These are phyloP conservation scores for Vaccinium darrowii DNA, from an alignment of 148 eudicot species.

Conservation along the genomic window DNA sequence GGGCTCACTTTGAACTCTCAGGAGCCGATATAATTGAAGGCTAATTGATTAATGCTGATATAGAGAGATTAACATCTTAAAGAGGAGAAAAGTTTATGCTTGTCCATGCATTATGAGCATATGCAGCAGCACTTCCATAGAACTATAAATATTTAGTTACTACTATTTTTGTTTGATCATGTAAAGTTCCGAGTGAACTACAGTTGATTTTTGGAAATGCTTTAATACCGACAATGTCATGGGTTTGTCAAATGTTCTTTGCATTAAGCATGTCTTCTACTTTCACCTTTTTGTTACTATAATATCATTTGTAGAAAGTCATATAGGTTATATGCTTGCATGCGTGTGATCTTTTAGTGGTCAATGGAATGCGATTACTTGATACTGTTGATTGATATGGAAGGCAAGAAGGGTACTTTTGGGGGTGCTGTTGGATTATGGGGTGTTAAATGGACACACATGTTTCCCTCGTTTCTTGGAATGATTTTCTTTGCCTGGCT, in stretches of 20 bases:
- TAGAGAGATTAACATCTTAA: not conserved
- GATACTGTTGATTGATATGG: not conserved
- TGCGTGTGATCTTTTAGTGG: not conserved
- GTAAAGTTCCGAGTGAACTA: not conserved
- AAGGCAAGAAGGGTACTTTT: not conserved
- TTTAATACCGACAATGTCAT: not conserved
- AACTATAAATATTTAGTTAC: not conserved
- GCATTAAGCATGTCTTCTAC: not conserved
- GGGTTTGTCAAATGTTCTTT: not conserved
- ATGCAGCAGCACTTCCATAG: not conserved
- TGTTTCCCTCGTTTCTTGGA: not conserved
- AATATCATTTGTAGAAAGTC: not conserved
- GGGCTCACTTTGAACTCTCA: conserved; percentile 7
- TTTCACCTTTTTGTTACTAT: not conserved
- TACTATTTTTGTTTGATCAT: not conserved
- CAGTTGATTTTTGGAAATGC: not conserved
- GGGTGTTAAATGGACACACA: not conserved
- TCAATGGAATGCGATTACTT: not conserved
- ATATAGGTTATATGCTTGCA: not conserved
- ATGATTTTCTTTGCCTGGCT: not conserved
- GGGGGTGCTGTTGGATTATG: not conserved
- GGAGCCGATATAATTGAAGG: not conserved
- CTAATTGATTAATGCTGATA: not conserved
- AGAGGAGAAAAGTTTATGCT: not conserved
- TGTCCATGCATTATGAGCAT: not conserved